Base-by-base conservation (phyloP, 1,139 yeast species). In the Yamadazyma dendronema region DNA sequence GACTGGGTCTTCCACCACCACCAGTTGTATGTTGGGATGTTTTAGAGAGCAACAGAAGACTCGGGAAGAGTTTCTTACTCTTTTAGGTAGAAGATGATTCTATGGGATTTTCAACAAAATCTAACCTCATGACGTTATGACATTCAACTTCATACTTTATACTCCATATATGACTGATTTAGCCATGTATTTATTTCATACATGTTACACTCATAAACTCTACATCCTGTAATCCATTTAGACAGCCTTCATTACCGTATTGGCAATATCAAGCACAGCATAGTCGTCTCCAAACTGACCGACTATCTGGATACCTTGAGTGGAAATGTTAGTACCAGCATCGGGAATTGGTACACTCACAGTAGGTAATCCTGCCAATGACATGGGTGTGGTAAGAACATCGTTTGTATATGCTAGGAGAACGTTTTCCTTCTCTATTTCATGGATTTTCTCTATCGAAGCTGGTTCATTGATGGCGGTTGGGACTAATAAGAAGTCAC, bases 21-120 rank as follows among this genome's bases (percentile, higher is more conserved):
- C 98, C 21, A 87, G 96, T 56, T 90, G 97, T 58, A 89, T 92
- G 97, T 74, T 92, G 54, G 98, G 98, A 11, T 84, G 95, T 50
- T 90, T 92, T 71, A 77, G 97, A 56, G 85, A 83, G 41, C 86
- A 88, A 35, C 97, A 89, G 61, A 88, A 87, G 68, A 92, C 98
- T 4, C 79, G 98, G 54, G 98, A 94, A 58, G 98, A 92, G 63
- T 92, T 94, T 53, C 75, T 94, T 58, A 83, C 89, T n/a, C 67
- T 88, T 47, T 66, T 87, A 51, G 84, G 84, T 36, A 78, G 85
- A 61, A 62, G 59, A 37, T 69, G 49, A 31, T 17, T 16, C 22
- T 19, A 21, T n/a, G 24, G 19, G 34, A 31, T 26, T 21, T 54
- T 58, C 60, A 57, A 54, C 61, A 49, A 44, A 43, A 41, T 33